A percentile compares a stretch with the other conserved stretches of the same genome.
These are phyloP conservation scores for Kuraishia borneana DNA, from an alignment of 805 yeast genomes.

Conservation along the genomic window DNA sequence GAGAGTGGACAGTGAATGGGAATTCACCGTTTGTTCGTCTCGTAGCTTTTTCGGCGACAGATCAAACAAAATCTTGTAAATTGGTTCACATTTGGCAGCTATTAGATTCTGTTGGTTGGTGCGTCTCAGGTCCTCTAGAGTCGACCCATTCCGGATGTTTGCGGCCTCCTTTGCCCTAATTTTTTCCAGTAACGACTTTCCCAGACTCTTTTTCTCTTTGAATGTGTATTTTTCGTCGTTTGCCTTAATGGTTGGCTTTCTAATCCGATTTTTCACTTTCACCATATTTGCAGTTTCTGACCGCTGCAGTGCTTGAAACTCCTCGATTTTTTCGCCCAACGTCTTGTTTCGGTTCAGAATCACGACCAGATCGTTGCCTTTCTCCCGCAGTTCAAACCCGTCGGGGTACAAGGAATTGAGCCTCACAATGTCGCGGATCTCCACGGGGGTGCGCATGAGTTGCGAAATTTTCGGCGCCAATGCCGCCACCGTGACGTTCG, in stretches of 20 bases:
- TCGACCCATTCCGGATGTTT: not conserved
- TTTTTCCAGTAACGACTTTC: slow-evolving; percentile 3
- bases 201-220: slow-evolving; percentile 1
- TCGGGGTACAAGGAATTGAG: not conserved
- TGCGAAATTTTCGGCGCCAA: too few species aligned
- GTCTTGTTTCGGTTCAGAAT: not conserved
- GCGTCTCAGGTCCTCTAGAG: not conserved
- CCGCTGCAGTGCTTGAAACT: not conserved
- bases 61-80: slow-evolving; percentile 3
- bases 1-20: not conserved
- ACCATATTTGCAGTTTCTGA: not conserved
- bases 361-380: not conserved
- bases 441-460: too few species aligned
- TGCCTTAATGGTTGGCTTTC: not conserved
- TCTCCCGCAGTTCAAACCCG: not conserved
- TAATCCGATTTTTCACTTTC: not conserved
- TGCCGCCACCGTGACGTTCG: too few species aligned
- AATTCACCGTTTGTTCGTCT: not conserved
- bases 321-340: not conserved
- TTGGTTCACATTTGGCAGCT: not conserved
- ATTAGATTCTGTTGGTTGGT: not conserved
- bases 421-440: too few species aligned
- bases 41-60: slow-evolving; percentile 2
- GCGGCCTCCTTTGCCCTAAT: slow-evolving; percentile 3
- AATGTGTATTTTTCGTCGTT: not conserved